Evolutionary conservation across 805 yeast genomes (phyloP).

Genomic region (Candida arabinofermentans): DNA sequence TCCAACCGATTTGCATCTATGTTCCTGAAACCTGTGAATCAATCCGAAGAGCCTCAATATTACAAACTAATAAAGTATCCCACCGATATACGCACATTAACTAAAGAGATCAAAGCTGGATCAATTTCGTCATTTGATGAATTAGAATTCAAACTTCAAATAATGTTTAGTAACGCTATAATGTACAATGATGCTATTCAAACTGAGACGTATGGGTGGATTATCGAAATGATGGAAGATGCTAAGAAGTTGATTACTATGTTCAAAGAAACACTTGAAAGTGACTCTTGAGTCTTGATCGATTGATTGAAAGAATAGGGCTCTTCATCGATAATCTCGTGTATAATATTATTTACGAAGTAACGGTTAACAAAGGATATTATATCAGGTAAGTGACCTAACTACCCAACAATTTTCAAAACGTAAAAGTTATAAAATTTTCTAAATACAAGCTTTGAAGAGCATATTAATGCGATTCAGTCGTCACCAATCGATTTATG

Average conservation of each 20-base stretch:
- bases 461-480: too few relatives aligned
- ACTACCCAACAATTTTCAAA: background rate
- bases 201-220: conserved; percentile 57
- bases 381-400: too few relatives aligned
- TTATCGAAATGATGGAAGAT: conserved; percentile 68
- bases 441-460: conserved; percentile 11
- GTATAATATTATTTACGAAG: too few relatives aligned
- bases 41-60: conserved; percentile 67
- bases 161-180: conserved; percentile 80
- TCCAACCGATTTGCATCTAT: conserved; percentile 73
- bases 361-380: background rate
- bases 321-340: too few relatives aligned
- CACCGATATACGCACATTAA: conserved; percentile 62
- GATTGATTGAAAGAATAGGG: too few relatives aligned
- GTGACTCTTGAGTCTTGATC: too few relatives aligned
- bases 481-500: too few relatives aligned
- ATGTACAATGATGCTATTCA: conserved; percentile 68
- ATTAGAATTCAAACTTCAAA: conserved; percentile 62
- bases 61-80: conserved; percentile 59
- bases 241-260: conserved; percentile 52
- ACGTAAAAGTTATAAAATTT: background rate
- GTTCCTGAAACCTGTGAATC: conserved; percentile 65
- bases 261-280: conserved; percentile 44
- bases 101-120: conserved; percentile 54
- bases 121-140: conserved; percentile 45